These are phyloP conservation scores for Infundibulicybe gibba DNA, from an alignment of 768 basidiomycete genomes.

Conservation along the genomic window DNA sequence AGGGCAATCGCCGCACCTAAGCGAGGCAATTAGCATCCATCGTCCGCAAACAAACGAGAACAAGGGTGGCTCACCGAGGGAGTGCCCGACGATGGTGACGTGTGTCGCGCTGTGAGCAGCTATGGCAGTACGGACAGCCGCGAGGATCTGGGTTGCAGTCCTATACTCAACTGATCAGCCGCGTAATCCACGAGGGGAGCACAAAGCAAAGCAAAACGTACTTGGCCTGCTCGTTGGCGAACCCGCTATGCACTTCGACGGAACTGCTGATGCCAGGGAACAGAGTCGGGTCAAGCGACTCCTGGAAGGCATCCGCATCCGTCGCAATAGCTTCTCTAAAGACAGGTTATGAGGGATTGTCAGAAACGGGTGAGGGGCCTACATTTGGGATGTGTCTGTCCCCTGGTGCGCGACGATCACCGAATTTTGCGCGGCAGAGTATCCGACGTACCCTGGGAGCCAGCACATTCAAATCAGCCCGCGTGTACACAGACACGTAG, in stretches of 20 bases:
- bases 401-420: constrained; percentile 44
- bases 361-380: constrained; percentile 2
- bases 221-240: constrained; percentile 37
- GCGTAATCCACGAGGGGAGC: background rate
- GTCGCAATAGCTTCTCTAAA: background rate
- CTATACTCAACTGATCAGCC: constrained; percentile 18
- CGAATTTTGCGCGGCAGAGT: constrained; percentile 23
- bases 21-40: too few species aligned
- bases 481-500: too few species aligned
- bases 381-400: constrained; percentile 34
- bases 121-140: constrained; percentile 36
- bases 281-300: background rate
- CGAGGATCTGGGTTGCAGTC: constrained; percentile 34
- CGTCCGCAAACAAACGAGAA: background rate
- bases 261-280: constrained; percentile 40
- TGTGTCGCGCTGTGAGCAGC: constrained; percentile 25
- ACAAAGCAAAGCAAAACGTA: constrained; percentile 14
- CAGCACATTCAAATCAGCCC: background rate
- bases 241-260: constrained; percentile 43
- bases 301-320: background rate
- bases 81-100: constrained; percentile 45
- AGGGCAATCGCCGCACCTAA: constrained; percentile 51
- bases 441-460: constrained; percentile 25
- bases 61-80: constrained; percentile 25
- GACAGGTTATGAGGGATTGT: background rate